Conservation (phyloP, 495 filamentous ascomycete genomes). For the Beverwykella pulmonaria region DNA sequence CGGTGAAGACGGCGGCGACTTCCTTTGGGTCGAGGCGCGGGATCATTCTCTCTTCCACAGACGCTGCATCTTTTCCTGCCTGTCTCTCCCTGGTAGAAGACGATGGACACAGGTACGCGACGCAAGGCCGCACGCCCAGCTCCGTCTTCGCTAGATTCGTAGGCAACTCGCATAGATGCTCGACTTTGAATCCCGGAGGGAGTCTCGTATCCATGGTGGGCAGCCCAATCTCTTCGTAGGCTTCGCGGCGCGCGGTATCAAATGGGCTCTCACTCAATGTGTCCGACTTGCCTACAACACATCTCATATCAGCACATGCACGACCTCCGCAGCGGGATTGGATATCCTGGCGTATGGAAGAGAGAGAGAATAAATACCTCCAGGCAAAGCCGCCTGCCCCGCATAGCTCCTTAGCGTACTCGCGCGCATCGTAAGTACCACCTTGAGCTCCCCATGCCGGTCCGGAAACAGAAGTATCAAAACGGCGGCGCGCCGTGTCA, state of each 20-base stretch:
- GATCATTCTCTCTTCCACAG: slow-evolving; percentile 71
- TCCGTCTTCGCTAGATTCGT: slow-evolving; percentile 78
- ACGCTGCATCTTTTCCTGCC: slow-evolving; percentile 39
- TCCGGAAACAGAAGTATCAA: slow-evolving; percentile 85
- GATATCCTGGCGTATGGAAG: no score
- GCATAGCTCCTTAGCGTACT: slow-evolving; percentile 68
- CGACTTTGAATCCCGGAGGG: slow-evolving; percentile 72
- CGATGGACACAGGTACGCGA: slow-evolving; percentile 65
- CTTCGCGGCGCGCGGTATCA: slow-evolving; percentile 83
- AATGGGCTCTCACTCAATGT: slow-evolving; percentile 56
- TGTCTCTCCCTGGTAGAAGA: slow-evolving; percentile 6
- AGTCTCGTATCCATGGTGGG: slow-evolving; percentile 65
- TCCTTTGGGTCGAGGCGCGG: slow-evolving; percentile 80
- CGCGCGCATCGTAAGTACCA: slow-evolving; percentile 86
- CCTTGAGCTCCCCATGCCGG: slow-evolving; percentile 69
- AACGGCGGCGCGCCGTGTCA: slow-evolving; percentile 77
- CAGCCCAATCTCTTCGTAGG: slow-evolving; percentile 87
- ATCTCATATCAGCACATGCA: background rate
- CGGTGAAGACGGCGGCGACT: slow-evolving; percentile 88
- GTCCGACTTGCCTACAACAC: slow-evolving; percentile 57
- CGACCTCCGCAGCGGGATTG: no score
- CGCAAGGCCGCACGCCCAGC: slow-evolving; percentile 79
- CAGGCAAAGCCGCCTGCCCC: slow-evolving; percentile 86
- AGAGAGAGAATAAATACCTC: no score
- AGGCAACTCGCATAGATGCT: slow-evolving; percentile 83